phyloP scores from a whole-genome alignment of 441 rosid genomes.

The Populus hybrid region DNA sequence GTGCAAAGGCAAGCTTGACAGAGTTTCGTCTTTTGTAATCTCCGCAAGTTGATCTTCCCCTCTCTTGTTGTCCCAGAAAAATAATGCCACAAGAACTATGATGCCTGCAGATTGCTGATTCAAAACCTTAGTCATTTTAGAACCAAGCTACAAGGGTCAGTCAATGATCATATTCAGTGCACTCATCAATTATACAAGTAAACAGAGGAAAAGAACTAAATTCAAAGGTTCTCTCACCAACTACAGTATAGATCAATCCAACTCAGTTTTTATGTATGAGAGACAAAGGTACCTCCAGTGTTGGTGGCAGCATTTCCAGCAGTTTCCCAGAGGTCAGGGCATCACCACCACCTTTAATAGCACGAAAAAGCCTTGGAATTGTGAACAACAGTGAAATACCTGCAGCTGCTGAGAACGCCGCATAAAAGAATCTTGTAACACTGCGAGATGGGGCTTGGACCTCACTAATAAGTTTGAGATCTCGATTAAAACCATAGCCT shows the following conservation, averaged over 20 bases:
- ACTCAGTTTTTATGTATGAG: neutral
- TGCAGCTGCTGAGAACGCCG: conserved; percentile 85
- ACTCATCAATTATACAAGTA: neutral
- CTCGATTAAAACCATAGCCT: conserved; percentile 83
- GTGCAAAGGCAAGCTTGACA: conserved; percentile 86
- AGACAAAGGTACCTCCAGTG: conserved; percentile 61
- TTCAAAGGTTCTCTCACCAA: neutral
- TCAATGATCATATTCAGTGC: conserved; percentile 1
- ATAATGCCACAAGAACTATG: conserved; percentile 61
- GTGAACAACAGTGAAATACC: conserved; percentile 85
- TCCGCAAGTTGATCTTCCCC: conserved; percentile 95
- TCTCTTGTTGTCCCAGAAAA: conserved; percentile 87
- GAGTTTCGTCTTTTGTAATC: conserved; percentile 81
- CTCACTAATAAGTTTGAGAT: conserved; percentile 90
- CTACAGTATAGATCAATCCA: neutral
- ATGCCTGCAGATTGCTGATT: conserved; percentile 84
- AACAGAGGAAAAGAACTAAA: neutral
- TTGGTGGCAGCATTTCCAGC: conserved; percentile 80
- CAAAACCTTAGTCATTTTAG: conserved; percentile 56
- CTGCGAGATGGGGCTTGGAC: conserved; percentile 99
- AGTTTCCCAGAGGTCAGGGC: conserved; percentile 78
- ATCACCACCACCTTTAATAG: conserved; percentile 69
- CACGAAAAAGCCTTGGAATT: conserved; percentile 71
- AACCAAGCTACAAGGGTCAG: conserved; percentile 22
- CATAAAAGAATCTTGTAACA: conserved; percentile 75